A percentile compares a stretch with the other conserved stretches of the same genome.
phyloP scores from a whole-genome alignment of 2,329 filamentous ascomycete species.

The Gremmenia infestans region DNA sequence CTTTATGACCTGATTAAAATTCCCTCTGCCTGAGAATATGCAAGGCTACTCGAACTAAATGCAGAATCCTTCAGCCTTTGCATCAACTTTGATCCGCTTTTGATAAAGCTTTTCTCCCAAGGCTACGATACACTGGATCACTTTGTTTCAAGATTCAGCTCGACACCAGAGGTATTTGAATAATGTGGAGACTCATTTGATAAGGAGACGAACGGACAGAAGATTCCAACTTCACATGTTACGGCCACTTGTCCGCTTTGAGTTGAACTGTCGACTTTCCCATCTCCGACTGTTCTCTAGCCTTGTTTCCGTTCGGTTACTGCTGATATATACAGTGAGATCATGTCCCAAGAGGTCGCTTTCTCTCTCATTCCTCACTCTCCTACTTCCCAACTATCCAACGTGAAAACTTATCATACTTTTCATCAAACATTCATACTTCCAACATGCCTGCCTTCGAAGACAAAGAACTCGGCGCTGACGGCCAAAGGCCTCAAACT shows the following conservation, averaged over 20 bases:
- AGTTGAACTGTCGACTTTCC: conserved; percentile 8
- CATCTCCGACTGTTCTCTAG: conserved; percentile 24
- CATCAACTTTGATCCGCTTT: conserved; percentile 21
- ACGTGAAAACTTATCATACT: background rate
- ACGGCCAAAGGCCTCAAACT: conserved; percentile 24
- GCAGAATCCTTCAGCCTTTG: conserved; percentile 15
- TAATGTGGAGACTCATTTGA: conserved; percentile 11
- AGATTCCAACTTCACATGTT: conserved; percentile 20
- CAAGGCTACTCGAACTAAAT: conserved; percentile 4
- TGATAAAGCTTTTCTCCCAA: conserved; percentile 22
- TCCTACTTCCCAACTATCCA: conserved; percentile 2
- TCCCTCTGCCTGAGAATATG: background rate
- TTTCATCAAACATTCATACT: conserved; percentile 2
- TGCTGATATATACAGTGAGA: conserved; percentile 26
- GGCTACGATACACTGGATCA: conserved; percentile 19
- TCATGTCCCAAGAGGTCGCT: background rate
- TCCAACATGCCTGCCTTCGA: conserved; percentile 56
- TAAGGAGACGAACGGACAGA: conserved; percentile 1
- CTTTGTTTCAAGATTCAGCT: conserved; percentile 15
- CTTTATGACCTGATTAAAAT: conserved; percentile 19
- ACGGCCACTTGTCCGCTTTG: conserved; percentile 2
- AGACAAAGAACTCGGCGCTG: conserved; percentile 48
- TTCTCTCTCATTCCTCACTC: background rate
- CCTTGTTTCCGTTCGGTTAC: conserved; percentile 16
- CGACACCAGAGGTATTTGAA: background rate